phyloP scores from a whole-genome alignment of 2,329 filamentous ascomycete species.

The Phialophora macrospora region DNA sequence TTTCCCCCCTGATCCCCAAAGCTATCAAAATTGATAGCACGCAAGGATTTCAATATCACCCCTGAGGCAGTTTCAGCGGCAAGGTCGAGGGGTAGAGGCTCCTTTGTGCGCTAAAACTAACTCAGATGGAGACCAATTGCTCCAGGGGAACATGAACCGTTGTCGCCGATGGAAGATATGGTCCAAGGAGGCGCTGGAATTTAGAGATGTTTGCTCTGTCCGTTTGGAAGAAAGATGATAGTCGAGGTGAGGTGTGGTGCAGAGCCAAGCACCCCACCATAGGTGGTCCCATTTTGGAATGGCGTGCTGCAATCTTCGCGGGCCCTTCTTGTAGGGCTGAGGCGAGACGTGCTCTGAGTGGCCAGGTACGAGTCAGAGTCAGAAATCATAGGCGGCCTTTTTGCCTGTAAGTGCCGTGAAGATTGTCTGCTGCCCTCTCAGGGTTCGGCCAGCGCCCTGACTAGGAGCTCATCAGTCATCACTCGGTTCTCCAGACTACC shows the following conservation, averaged over 20 bases:
- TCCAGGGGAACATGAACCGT: neutral
- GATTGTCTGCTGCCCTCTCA: slow-evolving; percentile 17
- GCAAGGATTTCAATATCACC: slow-evolving; percentile 22
- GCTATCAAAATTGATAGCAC: slow-evolving; percentile 3
- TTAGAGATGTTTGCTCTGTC: slow-evolving; percentile 13
- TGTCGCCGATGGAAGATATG: neutral
- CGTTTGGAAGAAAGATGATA: slow-evolving; percentile 1
- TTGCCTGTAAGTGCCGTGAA: slow-evolving; percentile 14
- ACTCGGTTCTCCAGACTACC: slow-evolving; percentile 18
- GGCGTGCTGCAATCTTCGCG: slow-evolving; percentile 37
- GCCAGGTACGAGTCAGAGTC: slow-evolving; percentile 26
- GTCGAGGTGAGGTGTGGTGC: slow-evolving; percentile 33
- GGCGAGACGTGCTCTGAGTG: slow-evolving; percentile 25
- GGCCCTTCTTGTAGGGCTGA: slow-evolving; percentile 27
- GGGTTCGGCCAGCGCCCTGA: slow-evolving; percentile 21
- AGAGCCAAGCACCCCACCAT: slow-evolving; percentile 39
- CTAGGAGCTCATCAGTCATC: slow-evolving; percentile 19
- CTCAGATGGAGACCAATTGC: neutral
- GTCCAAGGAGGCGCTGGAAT: slow-evolving; percentile 3
- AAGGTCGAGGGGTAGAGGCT: slow-evolving; percentile 2
- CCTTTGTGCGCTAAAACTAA: neutral
- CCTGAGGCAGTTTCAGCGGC: slow-evolving; percentile 33
- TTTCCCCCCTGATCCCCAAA: slow-evolving; percentile 1
- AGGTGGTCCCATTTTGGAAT: slow-evolving; percentile 24
- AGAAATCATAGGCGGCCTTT: slow-evolving; percentile 24